Evolutionary conservation across 2,329 filamentous ascomycete genomes (phyloP).

Genomic region (Zalaria obscura): DNA sequence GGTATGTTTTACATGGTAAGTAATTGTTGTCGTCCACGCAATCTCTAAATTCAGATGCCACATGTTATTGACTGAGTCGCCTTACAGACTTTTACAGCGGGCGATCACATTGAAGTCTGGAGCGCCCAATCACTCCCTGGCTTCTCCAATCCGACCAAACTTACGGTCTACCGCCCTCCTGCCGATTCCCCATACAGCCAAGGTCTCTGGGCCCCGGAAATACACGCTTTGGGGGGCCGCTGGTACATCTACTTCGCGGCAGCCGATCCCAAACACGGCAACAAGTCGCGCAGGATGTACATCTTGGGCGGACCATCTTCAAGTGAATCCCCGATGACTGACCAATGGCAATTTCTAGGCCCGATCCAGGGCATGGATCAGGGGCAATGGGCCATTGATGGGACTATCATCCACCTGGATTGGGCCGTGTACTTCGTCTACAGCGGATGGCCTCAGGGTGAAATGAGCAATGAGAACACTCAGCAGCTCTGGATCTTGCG

Average conservation of each 20-base stretch:
- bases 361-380: slow-evolving; percentile 24
- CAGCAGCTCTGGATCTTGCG: slow-evolving; percentile 31
- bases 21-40: not conserved
- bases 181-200: slow-evolving; percentile 28
- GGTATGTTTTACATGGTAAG: slow-evolving; percentile 29
- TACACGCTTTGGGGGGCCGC: slow-evolving; percentile 34
- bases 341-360: slow-evolving; percentile 28
- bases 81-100: slow-evolving; percentile 28
- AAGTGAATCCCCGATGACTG: slow-evolving; percentile 14
- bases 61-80: not conserved
- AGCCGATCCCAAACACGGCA: slow-evolving; percentile 26
- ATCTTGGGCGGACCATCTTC: slow-evolving; percentile 27
- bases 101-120: slow-evolving; percentile 30
- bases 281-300: slow-evolving; percentile 30
- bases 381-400: slow-evolving; percentile 34
- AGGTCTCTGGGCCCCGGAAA: slow-evolving; percentile 41
- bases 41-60: not conserved
- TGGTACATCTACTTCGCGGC: slow-evolving; percentile 42
- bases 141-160: slow-evolving; percentile 21
- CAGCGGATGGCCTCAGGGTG: slow-evolving; percentile 29
- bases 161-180: slow-evolving; percentile 22
- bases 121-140: slow-evolving; percentile 23
- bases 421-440: slow-evolving; percentile 28
- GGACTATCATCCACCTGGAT: slow-evolving; percentile 27
- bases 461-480: slow-evolving; percentile 19